Percentiles rank a stretch among this genome's conserved stretches.
Conservation (phyloP, 768 basidiomycete species). For the Favolaschia claudopus region DNA sequence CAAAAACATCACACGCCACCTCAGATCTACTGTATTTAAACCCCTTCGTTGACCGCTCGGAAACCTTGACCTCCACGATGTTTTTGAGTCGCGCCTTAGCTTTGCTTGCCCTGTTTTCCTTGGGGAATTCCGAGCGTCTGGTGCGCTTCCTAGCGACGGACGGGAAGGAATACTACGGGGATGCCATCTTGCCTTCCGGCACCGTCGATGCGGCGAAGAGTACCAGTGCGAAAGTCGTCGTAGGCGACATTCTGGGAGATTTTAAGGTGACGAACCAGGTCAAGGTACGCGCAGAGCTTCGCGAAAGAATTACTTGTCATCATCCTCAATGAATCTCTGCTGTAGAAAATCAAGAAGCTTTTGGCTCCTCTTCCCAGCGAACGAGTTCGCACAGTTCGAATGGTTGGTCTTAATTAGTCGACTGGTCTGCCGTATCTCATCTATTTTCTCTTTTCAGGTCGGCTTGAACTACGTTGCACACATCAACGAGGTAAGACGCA, state of each 20-base stretch:
- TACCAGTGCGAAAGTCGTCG: constrained; percentile 33
- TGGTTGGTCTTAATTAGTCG: too few species aligned
- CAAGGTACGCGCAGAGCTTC: constrained; percentile 24
- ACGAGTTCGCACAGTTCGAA: constrained; percentile 34
- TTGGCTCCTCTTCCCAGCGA: constrained; percentile 37
- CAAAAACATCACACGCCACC: too few species aligned
- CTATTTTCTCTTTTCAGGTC: too few species aligned
- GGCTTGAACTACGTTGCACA: constrained; percentile 45
- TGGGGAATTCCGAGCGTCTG: constrained; percentile 32
- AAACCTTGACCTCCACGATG: neutral
- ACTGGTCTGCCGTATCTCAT: too few species aligned
- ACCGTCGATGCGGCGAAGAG: constrained; percentile 34
- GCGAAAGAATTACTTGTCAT: neutral
- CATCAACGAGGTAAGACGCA: constrained; percentile 36
- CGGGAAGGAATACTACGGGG: constrained; percentile 36
- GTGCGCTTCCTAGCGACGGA: constrained; percentile 39
- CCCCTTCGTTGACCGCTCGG: neutral
- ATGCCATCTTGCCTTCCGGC: constrained; percentile 32
- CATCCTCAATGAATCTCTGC: neutral
- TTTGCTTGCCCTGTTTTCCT: constrained; percentile 5
- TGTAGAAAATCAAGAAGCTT: constrained; percentile 34
- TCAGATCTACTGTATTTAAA: too few species aligned
- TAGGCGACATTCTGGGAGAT: constrained; percentile 35
- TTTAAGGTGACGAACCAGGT: constrained; percentile 36
- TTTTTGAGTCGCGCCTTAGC: neutral